These are phyloP conservation scores for Apiotrichum veenhuisii DNA, from an alignment of 1,284 basidiomycete species.

Conservation along the genomic window DNA sequence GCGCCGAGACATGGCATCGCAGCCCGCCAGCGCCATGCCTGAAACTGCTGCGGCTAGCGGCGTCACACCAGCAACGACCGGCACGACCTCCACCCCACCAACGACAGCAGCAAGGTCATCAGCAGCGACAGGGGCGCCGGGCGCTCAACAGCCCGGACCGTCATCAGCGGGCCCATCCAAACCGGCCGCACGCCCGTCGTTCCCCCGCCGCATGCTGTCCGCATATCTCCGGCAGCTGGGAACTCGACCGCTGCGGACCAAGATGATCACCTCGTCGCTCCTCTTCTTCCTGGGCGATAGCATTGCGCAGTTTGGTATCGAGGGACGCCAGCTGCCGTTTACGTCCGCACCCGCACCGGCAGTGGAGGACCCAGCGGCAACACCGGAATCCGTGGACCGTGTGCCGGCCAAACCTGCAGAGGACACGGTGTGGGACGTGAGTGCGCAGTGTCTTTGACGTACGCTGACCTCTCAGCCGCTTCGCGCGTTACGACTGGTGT, in stretches of 20 bases:
- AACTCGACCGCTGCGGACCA: conserved; percentile 12
- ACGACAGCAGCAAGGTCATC: too few relatives aligned
- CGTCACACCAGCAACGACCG: too few relatives aligned
- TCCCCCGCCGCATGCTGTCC: not conserved
- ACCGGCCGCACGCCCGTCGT: not conserved
- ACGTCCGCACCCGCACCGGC: not conserved
- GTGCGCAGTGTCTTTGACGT: not conserved
- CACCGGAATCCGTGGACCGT: not conserved
- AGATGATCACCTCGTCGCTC: conserved; percentile 16
- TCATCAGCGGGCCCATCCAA: not conserved
- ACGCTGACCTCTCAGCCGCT: not conserved
- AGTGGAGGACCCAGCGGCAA: not conserved
- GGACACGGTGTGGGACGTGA: conserved; percentile 2
- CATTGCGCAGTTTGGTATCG: conserved; percentile 22
- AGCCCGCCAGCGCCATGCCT: too few relatives aligned
- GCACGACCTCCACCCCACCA: too few relatives aligned
- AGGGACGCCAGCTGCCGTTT: conserved; percentile 11
- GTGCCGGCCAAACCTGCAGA: not conserved
- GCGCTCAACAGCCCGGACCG: not conserved
- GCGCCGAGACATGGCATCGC: too few relatives aligned
- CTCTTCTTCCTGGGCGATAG: conserved; percentile 17
- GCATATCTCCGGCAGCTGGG: conserved; percentile 12
- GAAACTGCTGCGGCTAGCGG: too few relatives aligned
- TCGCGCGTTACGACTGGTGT: not conserved
- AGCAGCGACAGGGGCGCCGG: not conserved